phyloP scores from a whole-genome alignment of 2,329 filamentous ascomycete species.

The Pseudohalonectria lignicola region DNA sequence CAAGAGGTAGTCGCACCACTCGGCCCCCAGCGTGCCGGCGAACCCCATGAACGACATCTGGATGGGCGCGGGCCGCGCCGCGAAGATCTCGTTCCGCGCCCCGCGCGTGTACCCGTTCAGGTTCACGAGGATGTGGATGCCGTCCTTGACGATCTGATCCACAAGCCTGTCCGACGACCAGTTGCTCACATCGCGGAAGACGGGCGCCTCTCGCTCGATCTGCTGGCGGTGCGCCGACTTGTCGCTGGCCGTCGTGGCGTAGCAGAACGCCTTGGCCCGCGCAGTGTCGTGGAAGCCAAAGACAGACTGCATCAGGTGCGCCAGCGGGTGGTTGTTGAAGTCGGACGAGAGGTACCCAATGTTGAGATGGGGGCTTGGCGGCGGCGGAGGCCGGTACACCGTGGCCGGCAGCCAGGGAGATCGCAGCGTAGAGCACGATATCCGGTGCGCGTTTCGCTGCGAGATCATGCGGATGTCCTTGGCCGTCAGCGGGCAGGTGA shows the following conservation, averaged over 20 bases:
- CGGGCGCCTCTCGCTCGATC: constrained; percentile 84
- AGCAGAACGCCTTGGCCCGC: constrained; percentile 79
- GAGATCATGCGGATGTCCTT: constrained; percentile 90
- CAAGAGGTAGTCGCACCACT: constrained; percentile 97
- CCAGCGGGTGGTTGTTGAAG: constrained; percentile 96
- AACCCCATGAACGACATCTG: constrained; percentile 99
- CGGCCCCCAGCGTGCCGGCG: constrained; percentile 85
- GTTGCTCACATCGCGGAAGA: constrained; percentile 77
- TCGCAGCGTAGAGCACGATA: constrained; percentile 80
- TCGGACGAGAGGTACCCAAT: constrained; percentile 96
- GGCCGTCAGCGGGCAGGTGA: constrained; percentile 86
- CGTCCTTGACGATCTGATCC: constrained; percentile 74
- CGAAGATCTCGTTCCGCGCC: constrained; percentile 95
- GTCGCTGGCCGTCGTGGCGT: constrained; percentile 88
- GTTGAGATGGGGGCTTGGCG: constrained; percentile 74
- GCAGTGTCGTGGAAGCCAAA: constrained; percentile 76
- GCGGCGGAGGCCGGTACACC: constrained; percentile 75
- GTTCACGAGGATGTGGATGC: constrained; percentile 91
- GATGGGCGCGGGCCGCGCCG: constrained; percentile 83
- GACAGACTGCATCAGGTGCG: constrained; percentile 97
- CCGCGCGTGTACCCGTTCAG: constrained; percentile 97
- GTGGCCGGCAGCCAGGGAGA: constrained; percentile 74
- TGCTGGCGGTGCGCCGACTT: constrained; percentile 80
- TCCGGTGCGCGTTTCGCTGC: constrained; percentile 84
- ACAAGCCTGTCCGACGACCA: constrained; percentile 83